Evolutionary conservation across 495 filamentous ascomycete species (phyloP), one percentile per base, ranked within the genome.

Genomic region (Neohortaea acidophila): DNA sequence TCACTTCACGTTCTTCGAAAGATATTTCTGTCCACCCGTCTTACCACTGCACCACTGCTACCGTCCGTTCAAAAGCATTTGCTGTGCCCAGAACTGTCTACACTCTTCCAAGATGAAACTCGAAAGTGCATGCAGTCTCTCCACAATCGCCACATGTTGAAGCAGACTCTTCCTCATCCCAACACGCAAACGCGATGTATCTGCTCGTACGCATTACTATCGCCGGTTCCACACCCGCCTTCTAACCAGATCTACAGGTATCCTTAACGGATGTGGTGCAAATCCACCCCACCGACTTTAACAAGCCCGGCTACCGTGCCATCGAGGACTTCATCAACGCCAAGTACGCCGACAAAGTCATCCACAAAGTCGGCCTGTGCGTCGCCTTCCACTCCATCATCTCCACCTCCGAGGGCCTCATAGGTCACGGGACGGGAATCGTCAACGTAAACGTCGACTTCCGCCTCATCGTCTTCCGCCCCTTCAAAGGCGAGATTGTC

Each of bases 401-500:
- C 10, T 75, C 75, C 49, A 76, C 80, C 4, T 91, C 86, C 0
- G 91, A 97, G 53, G 91, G 91, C 22, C 64, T 87, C 25, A 85
- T 96, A 44, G 87, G 85, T 20, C 81, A 94, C 60, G 84, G 84
- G 13, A 81, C 73, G 23, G 89, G 89, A 2, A 65, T 83, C 37
- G 84, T 91, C 17, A 85, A 92, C 52, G 82, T 94, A 15, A 94
- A 94, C 51, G 87, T 93, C 19, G 81, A 87, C 55, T 97, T 94
- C 58, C 77, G 81, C 17, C 60, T 96, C 49, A 65, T 93, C n/a
- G 82, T 94, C 7, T 96, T 96, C 57, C 72, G 89, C 20, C 89
- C 89, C 0, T 94, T 92, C 63, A 84, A 91, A 55, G 77, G 79
- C 15, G 91, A 97, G 55, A 81, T 91, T 33, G 63, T 96, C 43